Evolutionary conservation across 208 protist genomes (phyloP).

Genomic region (Trypanosomatidae sp.): DNA sequence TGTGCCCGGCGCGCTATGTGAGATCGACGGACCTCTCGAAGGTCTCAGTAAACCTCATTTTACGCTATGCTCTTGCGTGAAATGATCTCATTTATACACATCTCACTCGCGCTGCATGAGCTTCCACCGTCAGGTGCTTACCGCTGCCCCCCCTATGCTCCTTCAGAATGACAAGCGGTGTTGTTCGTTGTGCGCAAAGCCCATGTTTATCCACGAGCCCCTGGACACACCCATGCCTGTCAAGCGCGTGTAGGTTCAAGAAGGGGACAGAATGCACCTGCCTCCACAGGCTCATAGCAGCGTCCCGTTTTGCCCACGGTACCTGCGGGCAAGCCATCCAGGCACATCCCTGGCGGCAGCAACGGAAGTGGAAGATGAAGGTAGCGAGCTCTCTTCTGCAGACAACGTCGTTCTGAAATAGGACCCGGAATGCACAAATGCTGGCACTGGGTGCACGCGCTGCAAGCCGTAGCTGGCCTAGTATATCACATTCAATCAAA

Average conservation of each 20-base stretch:
- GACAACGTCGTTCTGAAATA: not conserved
- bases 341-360: not conserved
- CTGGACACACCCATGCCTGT: not conserved
- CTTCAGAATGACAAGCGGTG: not conserved
- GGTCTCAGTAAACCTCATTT: not conserved
- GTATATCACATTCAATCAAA: too few species aligned
- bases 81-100: not conserved
- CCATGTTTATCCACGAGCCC: not conserved
- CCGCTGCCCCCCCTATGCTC: not conserved
- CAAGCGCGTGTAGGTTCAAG: not conserved
- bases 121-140: not conserved
- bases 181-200: not conserved
- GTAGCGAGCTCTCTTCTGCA: not conserved
- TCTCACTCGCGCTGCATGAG: not conserved
- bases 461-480: too few species aligned
- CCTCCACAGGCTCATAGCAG: not conserved
- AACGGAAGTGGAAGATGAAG: not conserved
- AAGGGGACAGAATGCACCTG: not conserved
- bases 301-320: not conserved
- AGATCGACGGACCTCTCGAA: not conserved
- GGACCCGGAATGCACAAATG: not conserved
- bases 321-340: not conserved
- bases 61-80: not conserved
- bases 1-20: not conserved
- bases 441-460: not conserved